Conservation (phyloP, 805 yeast species). For the Candida maris region DNA sequence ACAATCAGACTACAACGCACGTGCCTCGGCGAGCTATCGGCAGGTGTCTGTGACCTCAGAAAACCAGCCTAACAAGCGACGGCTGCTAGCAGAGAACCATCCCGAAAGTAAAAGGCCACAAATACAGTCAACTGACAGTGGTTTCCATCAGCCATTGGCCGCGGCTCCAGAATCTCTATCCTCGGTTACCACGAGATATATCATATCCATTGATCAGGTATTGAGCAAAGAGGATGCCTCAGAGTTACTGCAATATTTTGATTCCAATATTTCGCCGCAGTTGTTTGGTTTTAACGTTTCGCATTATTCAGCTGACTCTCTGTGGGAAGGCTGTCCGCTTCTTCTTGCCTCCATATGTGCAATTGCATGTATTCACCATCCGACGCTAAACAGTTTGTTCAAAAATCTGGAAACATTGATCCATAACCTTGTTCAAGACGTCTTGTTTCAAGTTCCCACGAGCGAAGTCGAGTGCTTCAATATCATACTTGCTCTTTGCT, state of each 20-base stretch:
- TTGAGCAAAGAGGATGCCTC: constrained; percentile 33
- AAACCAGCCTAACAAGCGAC: neutral
- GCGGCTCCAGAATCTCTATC: constrained; percentile 1
- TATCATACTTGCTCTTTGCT: constrained; percentile 58
- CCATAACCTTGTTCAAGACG: constrained; percentile 26
- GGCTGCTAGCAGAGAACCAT: neutral
- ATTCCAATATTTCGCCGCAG: constrained; percentile 55
- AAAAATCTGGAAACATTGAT: constrained; percentile 27
- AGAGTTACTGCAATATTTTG: constrained; percentile 50
- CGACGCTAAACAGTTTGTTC: constrained; percentile 29
- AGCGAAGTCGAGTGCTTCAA: constrained; percentile 51
- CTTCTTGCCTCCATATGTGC: constrained; percentile 58
- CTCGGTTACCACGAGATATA: neutral
- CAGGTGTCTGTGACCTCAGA: constrained; percentile 1
- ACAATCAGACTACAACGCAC: constrained; percentile 1
- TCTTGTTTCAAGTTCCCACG: constrained; percentile 34
- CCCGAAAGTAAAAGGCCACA: neutral
- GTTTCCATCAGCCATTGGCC: neutral
- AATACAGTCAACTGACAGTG: neutral
- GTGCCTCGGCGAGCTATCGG: neutral
- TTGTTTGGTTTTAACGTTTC: constrained; percentile 62
- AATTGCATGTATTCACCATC: constrained; percentile 61
- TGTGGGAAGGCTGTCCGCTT: constrained; percentile 56
- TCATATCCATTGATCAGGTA: constrained; percentile 15
- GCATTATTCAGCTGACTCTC: constrained; percentile 41